phyloP scores from a whole-genome alignment of 768 basidiomycete genomes.

The Pleurotus giganteus region DNA sequence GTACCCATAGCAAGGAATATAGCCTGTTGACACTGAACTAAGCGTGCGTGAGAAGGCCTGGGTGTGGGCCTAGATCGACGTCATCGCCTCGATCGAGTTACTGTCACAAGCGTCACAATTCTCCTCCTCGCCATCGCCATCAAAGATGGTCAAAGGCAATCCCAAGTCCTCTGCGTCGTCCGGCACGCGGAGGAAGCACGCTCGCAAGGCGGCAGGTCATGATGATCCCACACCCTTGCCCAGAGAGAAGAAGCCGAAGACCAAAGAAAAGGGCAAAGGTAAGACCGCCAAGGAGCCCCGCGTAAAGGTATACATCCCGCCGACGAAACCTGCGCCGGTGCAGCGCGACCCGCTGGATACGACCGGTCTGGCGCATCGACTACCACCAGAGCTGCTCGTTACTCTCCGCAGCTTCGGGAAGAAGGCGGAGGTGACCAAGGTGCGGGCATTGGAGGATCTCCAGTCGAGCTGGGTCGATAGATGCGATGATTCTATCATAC shows the following conservation, averaged over 20 bases:
- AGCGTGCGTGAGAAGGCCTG: too few species aligned
- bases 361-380: constrained; percentile 65
- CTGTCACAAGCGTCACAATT: not conserved
- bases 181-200: constrained; percentile 91
- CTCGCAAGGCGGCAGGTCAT: constrained; percentile 58
- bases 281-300: constrained; percentile 67
- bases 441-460: constrained; percentile 84
- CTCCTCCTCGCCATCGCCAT: not conserved
- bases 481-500: constrained; percentile 38
- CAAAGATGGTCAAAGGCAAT: constrained; percentile 37
- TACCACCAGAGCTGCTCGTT: constrained; percentile 83
- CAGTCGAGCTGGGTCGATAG: constrained; percentile 63
- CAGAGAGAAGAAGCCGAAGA: constrained; percentile 43
- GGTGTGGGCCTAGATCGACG: too few species aligned
- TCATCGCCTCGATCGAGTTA: too few species aligned
- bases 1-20: too few species aligned
- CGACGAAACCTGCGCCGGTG: constrained; percentile 71
- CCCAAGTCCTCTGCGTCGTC: constrained; percentile 79
- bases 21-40: too few species aligned
- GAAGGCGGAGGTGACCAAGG: constrained; percentile 85
- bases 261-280: constrained; percentile 50
- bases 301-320: constrained; percentile 85
- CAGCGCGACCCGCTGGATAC: constrained; percentile 87
- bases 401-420: constrained; percentile 80
- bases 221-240: constrained; percentile 29